These are phyloP conservation scores for Termitomyces heimii DNA, from an alignment of 768 basidiomycete genomes.

Conservation along the genomic window DNA sequence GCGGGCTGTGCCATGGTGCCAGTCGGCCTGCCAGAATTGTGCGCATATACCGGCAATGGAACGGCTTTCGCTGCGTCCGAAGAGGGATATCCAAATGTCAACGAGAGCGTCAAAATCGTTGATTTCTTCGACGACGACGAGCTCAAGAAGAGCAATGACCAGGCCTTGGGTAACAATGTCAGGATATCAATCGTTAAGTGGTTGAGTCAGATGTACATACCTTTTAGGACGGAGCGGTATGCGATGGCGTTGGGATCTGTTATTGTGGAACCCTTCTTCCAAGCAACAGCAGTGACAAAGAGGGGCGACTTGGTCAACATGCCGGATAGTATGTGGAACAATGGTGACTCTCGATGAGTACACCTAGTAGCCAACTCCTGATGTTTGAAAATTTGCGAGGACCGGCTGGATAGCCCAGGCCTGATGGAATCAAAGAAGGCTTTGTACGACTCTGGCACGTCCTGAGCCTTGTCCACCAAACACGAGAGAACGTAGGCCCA, in stretches of 20 bases:
- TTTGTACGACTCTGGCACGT: slow-evolving; percentile 49
- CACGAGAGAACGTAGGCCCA: slow-evolving; percentile 84
- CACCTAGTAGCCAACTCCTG: slow-evolving; percentile 53
- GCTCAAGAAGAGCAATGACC: slow-evolving; percentile 66
- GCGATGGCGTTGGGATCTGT: slow-evolving; percentile 76
- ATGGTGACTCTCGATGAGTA: slow-evolving; percentile 50
- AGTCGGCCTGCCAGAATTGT: slow-evolving; percentile 83
- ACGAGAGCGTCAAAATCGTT: slow-evolving; percentile 67
- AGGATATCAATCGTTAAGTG: neutral
- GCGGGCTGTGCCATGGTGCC: slow-evolving; percentile 58
- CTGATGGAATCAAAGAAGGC: slow-evolving; percentile 50
- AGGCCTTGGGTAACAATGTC: slow-evolving; percentile 48
- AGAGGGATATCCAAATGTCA: slow-evolving; percentile 75
- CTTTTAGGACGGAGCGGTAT: slow-evolving; percentile 80
- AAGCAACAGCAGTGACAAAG: slow-evolving; percentile 69
- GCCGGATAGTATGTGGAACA: slow-evolving; percentile 51
- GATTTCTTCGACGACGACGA: slow-evolving; percentile 71
- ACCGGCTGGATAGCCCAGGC: slow-evolving; percentile 27
- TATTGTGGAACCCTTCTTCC: slow-evolving; percentile 61
- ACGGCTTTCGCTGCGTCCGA: slow-evolving; percentile 65
- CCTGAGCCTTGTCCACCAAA: slow-evolving; percentile 42
- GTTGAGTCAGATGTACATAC: slow-evolving; percentile 29
- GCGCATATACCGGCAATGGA: slow-evolving; percentile 65
- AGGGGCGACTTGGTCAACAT: slow-evolving; percentile 67
- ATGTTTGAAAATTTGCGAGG: slow-evolving; percentile 50